phyloP scores from a whole-genome alignment of 2,329 filamentous ascomycete genomes.

The Epichloe festucae region DNA sequence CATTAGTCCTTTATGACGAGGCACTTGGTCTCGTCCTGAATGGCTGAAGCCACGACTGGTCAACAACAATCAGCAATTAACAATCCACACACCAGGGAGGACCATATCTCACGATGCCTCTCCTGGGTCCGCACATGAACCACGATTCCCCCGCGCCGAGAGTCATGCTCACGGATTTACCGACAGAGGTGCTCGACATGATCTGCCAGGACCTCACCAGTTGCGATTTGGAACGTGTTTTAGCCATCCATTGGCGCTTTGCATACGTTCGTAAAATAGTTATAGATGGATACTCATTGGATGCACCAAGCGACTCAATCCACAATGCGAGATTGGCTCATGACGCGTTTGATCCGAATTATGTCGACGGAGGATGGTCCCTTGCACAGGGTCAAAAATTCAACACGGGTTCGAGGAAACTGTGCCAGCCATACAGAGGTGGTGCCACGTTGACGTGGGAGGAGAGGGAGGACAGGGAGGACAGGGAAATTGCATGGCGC shows the following conservation, averaged over 20 bases:
- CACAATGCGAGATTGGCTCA: background rate
- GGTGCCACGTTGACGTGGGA: background rate
- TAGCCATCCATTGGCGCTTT: background rate
- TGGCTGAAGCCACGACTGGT: too few relatives aligned
- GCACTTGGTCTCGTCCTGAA: too few relatives aligned
- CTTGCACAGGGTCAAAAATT: background rate
- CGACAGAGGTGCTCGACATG: background rate
- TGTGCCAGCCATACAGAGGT: background rate
- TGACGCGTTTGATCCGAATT: background rate
- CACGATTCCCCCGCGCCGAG: too few relatives aligned
- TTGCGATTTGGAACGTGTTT: background rate
- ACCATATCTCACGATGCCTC: too few relatives aligned
- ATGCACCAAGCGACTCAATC: background rate
- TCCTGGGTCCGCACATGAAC: too few relatives aligned
- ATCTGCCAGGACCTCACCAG: background rate
- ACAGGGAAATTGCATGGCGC: background rate
- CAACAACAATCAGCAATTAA: too few relatives aligned
- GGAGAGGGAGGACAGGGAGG: background rate
- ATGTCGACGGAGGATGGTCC: background rate
- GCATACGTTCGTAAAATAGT: background rate
- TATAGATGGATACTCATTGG: background rate
- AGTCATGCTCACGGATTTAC: background rate
- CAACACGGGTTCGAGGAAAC: background rate
- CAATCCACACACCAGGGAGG: too few relatives aligned
- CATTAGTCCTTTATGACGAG: too few relatives aligned